Percentiles rank a stretch among this genome's conserved stretches.
Conservation (phyloP, 495 filamentous ascomycete species). For the Delitschia confertaspora region DNA sequence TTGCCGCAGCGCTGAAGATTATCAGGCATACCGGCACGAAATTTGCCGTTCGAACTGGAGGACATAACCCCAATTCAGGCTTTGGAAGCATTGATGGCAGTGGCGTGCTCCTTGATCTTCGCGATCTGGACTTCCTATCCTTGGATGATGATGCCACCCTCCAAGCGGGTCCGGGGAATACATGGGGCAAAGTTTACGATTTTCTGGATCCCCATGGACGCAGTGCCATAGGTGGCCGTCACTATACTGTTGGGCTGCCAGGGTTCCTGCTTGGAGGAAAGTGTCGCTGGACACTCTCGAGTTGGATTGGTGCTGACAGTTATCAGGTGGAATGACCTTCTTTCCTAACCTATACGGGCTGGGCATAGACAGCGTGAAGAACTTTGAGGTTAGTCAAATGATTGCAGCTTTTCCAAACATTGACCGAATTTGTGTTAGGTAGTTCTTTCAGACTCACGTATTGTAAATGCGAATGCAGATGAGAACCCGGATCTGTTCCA, state of each 20-base stretch:
- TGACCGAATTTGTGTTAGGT: slow-evolving; percentile 1
- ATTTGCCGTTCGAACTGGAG: slow-evolving; percentile 43
- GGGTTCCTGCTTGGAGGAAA: slow-evolving; percentile 11
- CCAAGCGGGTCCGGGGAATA: slow-evolving; percentile 4
- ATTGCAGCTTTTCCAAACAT: not conserved
- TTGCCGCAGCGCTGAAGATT: slow-evolving; percentile 26
- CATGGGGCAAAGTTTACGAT: slow-evolving; percentile 10
- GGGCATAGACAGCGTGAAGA: slow-evolving; percentile 10
- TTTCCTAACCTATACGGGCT: slow-evolving; percentile 13
- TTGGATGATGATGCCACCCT: not conserved
- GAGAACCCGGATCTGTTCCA: slow-evolving; percentile 10
- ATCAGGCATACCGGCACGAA: slow-evolving; percentile 26
- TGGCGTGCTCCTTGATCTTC: slow-evolving; percentile 43
- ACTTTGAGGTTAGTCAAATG: slow-evolving; percentile 6
- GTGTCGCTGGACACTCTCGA: not conserved
- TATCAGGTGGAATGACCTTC: slow-evolving; percentile 12
- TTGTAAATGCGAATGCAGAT: slow-evolving; percentile 13
- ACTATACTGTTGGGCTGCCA: slow-evolving; percentile 2
- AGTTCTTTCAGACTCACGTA: slow-evolving; percentile 9
- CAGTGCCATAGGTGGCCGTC: slow-evolving; percentile 5
- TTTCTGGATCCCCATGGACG: slow-evolving; percentile 5
- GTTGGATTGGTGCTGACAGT: not conserved
- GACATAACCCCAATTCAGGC: slow-evolving; percentile 39
- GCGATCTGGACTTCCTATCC: slow-evolving; percentile 7
- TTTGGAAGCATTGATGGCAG: slow-evolving; percentile 34